phyloP scores from a whole-genome alignment of 2,329 filamentous ascomycete species.

The Proliferodiscus dingleyae region DNA sequence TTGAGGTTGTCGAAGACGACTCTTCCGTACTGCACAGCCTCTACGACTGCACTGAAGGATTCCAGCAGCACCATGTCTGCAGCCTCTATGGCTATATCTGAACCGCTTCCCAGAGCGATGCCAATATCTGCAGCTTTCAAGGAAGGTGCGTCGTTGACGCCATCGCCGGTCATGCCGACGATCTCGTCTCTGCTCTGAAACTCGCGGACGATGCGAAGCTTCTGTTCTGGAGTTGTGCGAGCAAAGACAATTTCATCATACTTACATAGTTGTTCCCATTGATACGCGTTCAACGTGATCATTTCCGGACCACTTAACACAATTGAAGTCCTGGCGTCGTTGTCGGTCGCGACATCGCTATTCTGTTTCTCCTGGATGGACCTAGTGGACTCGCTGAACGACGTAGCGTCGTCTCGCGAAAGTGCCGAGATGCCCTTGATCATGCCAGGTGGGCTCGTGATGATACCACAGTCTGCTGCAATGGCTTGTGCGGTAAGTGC shows the following conservation, averaged over 20 bases:
- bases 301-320: constrained; percentile 63
- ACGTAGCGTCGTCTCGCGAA: constrained; percentile 17
- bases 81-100: constrained; percentile 61
- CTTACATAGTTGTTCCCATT: constrained; percentile 61
- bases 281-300: constrained; percentile 56
- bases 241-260: constrained; percentile 75
- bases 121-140: constrained; percentile 48
- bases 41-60: constrained; percentile 49
- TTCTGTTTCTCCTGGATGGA: constrained; percentile 10
- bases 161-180: constrained; percentile 35
- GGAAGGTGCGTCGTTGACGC: constrained; percentile 49
- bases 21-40: constrained; percentile 47
- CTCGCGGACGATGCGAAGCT: constrained; percentile 72
- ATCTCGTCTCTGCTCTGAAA: constrained; percentile 58
- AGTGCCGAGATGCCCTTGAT: constrained; percentile 49
- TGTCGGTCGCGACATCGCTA: constrained; percentile 2
- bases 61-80: constrained; percentile 50
- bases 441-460: constrained; percentile 45
- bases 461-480: constrained; percentile 66
- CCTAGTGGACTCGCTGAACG: constrained; percentile 7
- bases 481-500: constrained; percentile 70
- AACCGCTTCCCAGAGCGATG: constrained; percentile 58
- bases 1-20: constrained; percentile 52
- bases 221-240: constrained; percentile 72
- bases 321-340: constrained; percentile 41